Conservation (phyloP, 495 filamentous ascomycete genomes). For the Paragyromitra xinjiangensis region DNA sequence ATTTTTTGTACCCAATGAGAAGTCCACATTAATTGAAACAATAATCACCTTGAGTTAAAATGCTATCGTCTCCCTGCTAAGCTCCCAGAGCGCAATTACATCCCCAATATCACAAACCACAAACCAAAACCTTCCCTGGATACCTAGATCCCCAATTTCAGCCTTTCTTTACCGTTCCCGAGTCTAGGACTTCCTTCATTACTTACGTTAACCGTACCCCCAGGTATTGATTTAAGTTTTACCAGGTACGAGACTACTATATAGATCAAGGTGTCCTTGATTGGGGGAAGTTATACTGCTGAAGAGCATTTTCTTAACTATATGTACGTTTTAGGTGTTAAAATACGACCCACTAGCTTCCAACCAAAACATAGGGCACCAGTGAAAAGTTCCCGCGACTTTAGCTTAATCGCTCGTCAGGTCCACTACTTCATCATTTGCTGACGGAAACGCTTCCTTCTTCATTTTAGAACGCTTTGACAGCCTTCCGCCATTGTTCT, state of each 20-base stretch:
- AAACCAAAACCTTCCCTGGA: no score
- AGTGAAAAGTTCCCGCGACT: not conserved
- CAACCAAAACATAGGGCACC: not conserved
- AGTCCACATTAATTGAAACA: not conserved
- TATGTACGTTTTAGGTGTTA: not conserved
- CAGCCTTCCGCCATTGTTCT: not conserved
- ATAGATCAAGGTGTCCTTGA: no score
- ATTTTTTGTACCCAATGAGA: not conserved
- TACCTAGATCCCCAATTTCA: not conserved
- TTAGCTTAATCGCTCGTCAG: slow-evolving; percentile 16
- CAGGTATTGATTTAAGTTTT: not conserved
- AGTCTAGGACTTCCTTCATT: not conserved
- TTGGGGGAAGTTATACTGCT: no score
- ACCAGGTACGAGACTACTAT: not conserved
- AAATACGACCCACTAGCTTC: not conserved
- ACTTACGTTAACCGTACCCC: not conserved
- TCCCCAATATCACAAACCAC: no score
- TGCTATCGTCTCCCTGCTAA: not conserved
- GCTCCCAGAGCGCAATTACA: not conserved
- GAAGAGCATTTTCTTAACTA: no score
- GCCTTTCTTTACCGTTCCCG: not conserved
- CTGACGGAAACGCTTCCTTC: not conserved
- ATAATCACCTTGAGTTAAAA: not conserved
- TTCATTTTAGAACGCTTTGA: slow-evolving; percentile 9
- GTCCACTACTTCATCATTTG: not conserved